These are phyloP conservation scores for Hypoxylon intermedium DNA, from an alignment of 495 filamentous ascomycete species.

Conservation along the genomic window DNA sequence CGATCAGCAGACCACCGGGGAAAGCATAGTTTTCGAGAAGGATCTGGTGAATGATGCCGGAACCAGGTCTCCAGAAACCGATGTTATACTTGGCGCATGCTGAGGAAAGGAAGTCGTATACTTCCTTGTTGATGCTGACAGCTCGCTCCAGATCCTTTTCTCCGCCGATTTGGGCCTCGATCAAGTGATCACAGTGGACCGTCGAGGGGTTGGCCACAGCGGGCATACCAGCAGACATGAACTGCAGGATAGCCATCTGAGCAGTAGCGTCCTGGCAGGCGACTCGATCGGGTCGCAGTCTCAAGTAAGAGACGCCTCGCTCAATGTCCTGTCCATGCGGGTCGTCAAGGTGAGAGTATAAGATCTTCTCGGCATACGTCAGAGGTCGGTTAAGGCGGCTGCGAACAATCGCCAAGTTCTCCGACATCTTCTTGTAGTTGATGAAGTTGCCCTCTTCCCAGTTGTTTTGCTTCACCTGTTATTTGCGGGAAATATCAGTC, in stretches of 20 bases:
- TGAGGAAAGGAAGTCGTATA: slow-evolving; percentile 95
- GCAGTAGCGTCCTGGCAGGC: slow-evolving; percentile 99
- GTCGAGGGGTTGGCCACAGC: slow-evolving; percentile 93
- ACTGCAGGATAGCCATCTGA: slow-evolving; percentile 99
- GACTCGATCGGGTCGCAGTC: slow-evolving; percentile 94
- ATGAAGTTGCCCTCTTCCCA: slow-evolving; percentile 65
- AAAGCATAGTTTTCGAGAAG: slow-evolving; percentile 98
- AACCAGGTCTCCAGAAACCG: slow-evolving; percentile 98
- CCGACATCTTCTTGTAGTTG: slow-evolving; percentile 91
- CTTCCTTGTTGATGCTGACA: slow-evolving; percentile 96
- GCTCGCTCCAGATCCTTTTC: slow-evolving; percentile 93
- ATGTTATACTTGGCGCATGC: slow-evolving; percentile 99
- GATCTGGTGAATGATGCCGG: slow-evolving; percentile 99
- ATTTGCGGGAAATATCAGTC: slow-evolving; percentile 42
- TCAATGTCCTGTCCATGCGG: slow-evolving; percentile 95
- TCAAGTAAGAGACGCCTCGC: slow-evolving; percentile 93
- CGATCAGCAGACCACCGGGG: slow-evolving; percentile 97
- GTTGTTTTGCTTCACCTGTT: slow-evolving; percentile 63
- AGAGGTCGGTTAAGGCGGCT: slow-evolving; percentile 87
- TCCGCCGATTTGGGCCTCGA: slow-evolving; percentile 95
- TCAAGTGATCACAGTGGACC: slow-evolving; percentile 99
- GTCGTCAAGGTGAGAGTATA: slow-evolving; percentile 98
- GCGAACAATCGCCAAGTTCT: slow-evolving; percentile 93
- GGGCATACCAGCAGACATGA: slow-evolving; percentile 98
- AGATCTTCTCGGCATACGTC: slow-evolving; percentile 96